These are phyloP conservation scores for Amoeboaphelidium protococcarum DNA, from an alignment of 371 early-diverging fungal genomes.

Conservation along the genomic window DNA sequence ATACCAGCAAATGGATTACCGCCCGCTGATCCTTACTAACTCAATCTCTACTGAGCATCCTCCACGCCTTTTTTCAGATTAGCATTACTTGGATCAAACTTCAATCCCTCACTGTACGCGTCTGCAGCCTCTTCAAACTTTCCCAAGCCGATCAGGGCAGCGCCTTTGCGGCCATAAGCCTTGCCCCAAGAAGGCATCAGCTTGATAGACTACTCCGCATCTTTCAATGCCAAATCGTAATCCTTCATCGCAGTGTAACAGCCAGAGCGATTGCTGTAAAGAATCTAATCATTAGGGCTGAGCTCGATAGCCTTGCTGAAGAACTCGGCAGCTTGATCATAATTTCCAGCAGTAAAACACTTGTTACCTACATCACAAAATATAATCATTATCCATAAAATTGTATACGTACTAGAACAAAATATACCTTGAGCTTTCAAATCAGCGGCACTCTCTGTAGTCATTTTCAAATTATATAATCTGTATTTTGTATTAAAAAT, in stretches of 20 bases:
- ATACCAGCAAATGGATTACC: constrained; percentile 10
- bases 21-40: constrained; percentile 1
- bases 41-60: constrained; percentile 24
- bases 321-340: constrained; percentile 24
- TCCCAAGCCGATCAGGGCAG: constrained; percentile 56
- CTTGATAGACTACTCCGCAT: constrained; percentile 50
- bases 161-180: constrained; percentile 62
- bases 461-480: too few relatives aligned
- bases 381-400: too few relatives aligned
- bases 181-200: constrained; percentile 60
- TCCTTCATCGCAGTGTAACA: constrained; percentile 38
- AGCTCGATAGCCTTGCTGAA: constrained; percentile 48
- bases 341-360: constrained; percentile 51
- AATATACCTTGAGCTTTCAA: too few relatives aligned
- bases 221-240: constrained; percentile 40
- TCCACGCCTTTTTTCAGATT: constrained; percentile 19
- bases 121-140: constrained; percentile 54
- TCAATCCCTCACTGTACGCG: constrained; percentile 70
- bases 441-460: too few relatives aligned
- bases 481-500: too few relatives aligned
- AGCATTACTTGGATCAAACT: constrained; percentile 61
- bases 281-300: constrained; percentile 56
- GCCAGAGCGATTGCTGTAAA: constrained; percentile 38
- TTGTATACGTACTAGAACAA: too few relatives aligned
- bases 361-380: too few relatives aligned